Conservation (phyloP, 192 early-diverging fungal genomes). For the Backusella macrospora region DNA sequence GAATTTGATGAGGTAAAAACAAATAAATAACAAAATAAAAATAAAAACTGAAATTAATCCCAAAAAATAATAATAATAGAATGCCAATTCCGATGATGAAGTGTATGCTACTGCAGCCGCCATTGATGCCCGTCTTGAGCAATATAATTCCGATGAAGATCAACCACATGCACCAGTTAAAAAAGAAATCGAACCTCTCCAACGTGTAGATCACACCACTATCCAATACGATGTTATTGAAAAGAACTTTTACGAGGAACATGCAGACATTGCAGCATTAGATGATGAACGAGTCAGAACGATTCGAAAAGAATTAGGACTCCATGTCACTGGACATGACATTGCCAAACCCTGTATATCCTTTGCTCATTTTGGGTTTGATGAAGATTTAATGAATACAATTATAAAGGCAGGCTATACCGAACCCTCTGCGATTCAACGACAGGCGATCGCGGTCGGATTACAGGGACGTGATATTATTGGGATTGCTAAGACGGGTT, state of each 20-base stretch:
- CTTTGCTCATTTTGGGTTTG: conserved; percentile 87
- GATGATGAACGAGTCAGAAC: conserved; percentile 52
- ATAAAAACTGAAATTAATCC: conserved; percentile 4
- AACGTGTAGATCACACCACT: conserved; percentile 63
- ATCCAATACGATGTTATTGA: conserved; percentile 73
- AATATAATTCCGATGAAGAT: conserved; percentile 36
- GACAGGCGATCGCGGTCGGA: conserved; percentile 76
- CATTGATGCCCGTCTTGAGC: conserved; percentile 53
- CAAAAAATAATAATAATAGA: conserved; percentile 12
- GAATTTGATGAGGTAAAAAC: conserved; percentile 45
- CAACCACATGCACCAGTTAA: conserved; percentile 41
- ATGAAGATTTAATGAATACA: conserved; percentile 62
- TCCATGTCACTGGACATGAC: conserved; percentile 67
- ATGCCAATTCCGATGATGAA: conserved; percentile 79
- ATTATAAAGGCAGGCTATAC: conserved; percentile 70
- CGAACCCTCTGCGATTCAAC: conserved; percentile 77
- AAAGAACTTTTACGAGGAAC: conserved; percentile 82
- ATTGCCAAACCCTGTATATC: conserved; percentile 76
- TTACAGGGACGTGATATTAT: conserved; percentile 82
- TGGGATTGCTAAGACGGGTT: conserved; percentile 85
- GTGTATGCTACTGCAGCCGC: conserved; percentile 82
- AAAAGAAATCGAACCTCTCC: conserved; percentile 62
- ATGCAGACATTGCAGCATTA: conserved; percentile 70
- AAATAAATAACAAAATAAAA: background rate
- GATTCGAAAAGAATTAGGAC: conserved; percentile 61